A percentile compares a stretch with the other conserved stretches of the same genome.
phyloP scores from a whole-genome alignment of 352 stramenopile genomes.

The Globisporangium orthogonon region DNA sequence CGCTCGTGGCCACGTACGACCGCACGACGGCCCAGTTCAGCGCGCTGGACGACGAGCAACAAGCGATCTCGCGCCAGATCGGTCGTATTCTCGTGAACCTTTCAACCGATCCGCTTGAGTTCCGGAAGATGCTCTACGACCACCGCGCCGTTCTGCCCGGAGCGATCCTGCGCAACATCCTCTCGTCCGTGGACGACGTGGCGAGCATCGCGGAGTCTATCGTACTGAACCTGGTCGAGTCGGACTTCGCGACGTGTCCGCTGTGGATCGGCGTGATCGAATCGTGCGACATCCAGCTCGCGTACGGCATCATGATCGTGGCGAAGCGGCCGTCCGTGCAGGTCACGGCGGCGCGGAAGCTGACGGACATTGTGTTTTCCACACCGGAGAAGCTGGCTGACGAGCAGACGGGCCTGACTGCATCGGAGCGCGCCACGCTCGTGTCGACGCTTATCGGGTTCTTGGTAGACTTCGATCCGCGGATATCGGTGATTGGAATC shows the following conservation, averaged over 20 bases:
- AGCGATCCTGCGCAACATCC: constrained; percentile 60
- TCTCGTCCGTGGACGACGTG: constrained; percentile 43
- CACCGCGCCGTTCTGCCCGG: constrained; percentile 41
- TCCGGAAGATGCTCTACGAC: constrained; percentile 77
- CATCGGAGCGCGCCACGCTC: constrained; percentile 45
- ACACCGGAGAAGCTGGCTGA: constrained; percentile 48
- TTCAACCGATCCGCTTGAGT: constrained; percentile 68
- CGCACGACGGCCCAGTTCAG: constrained; percentile 31
- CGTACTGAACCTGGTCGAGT: constrained; percentile 69
- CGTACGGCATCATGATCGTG: constrained; percentile 54
- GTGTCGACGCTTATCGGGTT: constrained; percentile 69
- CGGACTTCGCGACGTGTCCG: constrained; percentile 75
- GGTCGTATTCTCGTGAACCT: constrained; percentile 60
- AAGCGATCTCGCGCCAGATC: constrained; percentile 39
- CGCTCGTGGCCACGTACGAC: constrained; percentile 56
- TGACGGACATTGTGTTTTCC: constrained; percentile 73
- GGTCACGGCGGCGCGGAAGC: constrained; percentile 59
- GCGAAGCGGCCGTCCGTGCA: constrained; percentile 51
- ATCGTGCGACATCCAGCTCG: constrained; percentile 41
- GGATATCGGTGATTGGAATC: constrained; percentile 68
- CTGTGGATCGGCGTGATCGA: constrained; percentile 77
- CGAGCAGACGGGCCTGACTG: constrained; percentile 34
- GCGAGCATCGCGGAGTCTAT: constrained; percentile 62
- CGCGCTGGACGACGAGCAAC: constrained; percentile 20
- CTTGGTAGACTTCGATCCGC: constrained; percentile 60